Base-by-base conservation (phyloP, 345 rosid species). In the Jatropha curcas region DNA sequence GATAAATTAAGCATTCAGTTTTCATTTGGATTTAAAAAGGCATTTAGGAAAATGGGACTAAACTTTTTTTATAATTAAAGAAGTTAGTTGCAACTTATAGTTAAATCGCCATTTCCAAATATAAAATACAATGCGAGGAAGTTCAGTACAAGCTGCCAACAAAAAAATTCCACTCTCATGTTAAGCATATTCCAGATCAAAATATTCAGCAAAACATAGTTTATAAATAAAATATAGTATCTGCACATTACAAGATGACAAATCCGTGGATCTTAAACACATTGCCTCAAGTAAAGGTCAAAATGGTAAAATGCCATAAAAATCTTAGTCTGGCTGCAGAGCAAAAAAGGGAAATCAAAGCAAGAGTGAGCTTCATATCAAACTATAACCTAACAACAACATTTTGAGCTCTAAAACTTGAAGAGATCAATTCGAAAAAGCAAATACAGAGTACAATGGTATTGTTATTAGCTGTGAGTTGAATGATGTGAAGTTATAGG, bases 201-300 rank as follows among this genome's bases (percentile, higher is more conserved):
- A 58, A 58, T 33, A 27, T 33, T 11, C n/a, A n/a, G n/a, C n/a
- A n/a, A n/a, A n/a, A n/a, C n/a, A n/a, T n/a, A n/a, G n/a, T n/a
- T n/a, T n/a, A n/a, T n/a, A n/a, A n/a, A 58, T 25, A 7, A 58
- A 58, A 58, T 58, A 58, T 58, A 58, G 61, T 33, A 58, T 58
- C 12, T 57, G 28, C 61, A 58, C 61, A 58, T 24, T 22, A 7
- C 30, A 22, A 64, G 28, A 37, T 64, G 8, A 41, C 30, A 5
- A 35, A 24, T 24, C 9, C 3, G 1, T 30, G 35, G 69, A 65
- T 65, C 56, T 65, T 37, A 65, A 46, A 22, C 31, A 30, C 41
- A 50, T 6, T 64, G 25, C 28, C 5, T 41, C 45, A 0, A 41
- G 11, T 33, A 17, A 11, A 56, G 53, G 37, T 10, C 0, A 37